A percentile compares a stretch with the other conserved stretches of the same genome.
phyloP scores from a whole-genome alignment of 2,329 filamentous ascomycete species.

The Colletotrichum sp. region DNA sequence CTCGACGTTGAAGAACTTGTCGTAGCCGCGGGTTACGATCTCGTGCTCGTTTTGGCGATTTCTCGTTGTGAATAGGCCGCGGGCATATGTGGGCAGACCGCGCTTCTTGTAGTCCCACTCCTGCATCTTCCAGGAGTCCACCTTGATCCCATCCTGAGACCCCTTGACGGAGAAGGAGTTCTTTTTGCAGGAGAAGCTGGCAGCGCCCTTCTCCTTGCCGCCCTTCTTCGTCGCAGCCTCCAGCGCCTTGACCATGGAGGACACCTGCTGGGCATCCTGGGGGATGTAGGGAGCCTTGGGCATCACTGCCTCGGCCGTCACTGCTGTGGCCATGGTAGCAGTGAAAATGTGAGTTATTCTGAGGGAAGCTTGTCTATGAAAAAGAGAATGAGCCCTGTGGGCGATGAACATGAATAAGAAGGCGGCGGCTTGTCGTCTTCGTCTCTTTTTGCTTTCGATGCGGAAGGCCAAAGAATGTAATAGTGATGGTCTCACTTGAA shows the following conservation, averaged over 20 bases:
- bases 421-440: background rate
- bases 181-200: constrained; percentile 75
- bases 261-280: constrained; percentile 74
- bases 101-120: constrained; percentile 95
- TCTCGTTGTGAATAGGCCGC: constrained; percentile 89
- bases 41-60: constrained; percentile 70
- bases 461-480: background rate
- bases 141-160: constrained; percentile 67
- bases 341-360: background rate
- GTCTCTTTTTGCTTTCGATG: background rate
- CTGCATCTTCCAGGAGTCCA: constrained; percentile 91
- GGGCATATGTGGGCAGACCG: constrained; percentile 88
- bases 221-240: constrained; percentile 60
- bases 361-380: constrained; percentile 1
- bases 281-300: constrained; percentile 63
- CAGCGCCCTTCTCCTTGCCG: constrained; percentile 58
- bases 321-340: constrained; percentile 6
- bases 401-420: background rate
- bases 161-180: constrained; percentile 72
- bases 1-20: constrained; percentile 97
- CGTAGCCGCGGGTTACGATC: constrained; percentile 89
- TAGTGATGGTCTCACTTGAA: background rate
- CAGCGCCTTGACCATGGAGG: constrained; percentile 68
- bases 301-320: constrained; percentile 27
- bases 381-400: background rate